phyloP scores from a whole-genome alignment of 148 eudicot species.

The Nyssa sinensis region DNA sequence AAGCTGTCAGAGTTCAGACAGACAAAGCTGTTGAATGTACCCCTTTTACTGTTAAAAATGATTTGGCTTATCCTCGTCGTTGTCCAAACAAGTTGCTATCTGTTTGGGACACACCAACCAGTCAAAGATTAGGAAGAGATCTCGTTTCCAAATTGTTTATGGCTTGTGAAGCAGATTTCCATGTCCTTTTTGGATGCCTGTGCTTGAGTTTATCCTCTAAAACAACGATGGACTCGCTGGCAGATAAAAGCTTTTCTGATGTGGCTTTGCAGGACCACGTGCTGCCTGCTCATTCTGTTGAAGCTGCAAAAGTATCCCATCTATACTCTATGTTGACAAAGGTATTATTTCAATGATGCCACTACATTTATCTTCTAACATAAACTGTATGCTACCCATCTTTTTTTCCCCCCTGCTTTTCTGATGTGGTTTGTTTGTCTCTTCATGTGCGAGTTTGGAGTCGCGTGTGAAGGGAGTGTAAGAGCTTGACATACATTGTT shows the following conservation, averaged over 20 bases:
- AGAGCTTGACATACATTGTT: too few relatives aligned
- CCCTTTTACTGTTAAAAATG: constrained; percentile 26
- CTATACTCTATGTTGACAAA: constrained; percentile 54
- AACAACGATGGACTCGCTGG: constrained; percentile 24
- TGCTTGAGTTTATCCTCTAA: constrained; percentile 20
- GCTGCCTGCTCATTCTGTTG: constrained; percentile 35
- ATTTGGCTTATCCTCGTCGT: constrained; percentile 18
- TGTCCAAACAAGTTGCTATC: constrained; percentile 39
- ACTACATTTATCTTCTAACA: background rate
- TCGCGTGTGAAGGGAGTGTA: too few relatives aligned
- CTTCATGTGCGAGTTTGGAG: too few relatives aligned
- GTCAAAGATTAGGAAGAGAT: constrained; percentile 33
- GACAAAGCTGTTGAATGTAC: constrained; percentile 43
- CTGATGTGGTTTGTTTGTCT: background rate
- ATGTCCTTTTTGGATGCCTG: constrained; percentile 57
- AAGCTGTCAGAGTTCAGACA: constrained; percentile 69
- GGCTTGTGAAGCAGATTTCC: constrained; percentile 68
- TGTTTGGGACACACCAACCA: constrained; percentile 51
- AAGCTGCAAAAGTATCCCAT: constrained; percentile 48
- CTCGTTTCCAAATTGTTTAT: constrained; percentile 58
- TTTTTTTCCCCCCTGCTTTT: too few relatives aligned
- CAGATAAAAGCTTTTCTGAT: constrained; percentile 25
- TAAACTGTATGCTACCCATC: too few relatives aligned
- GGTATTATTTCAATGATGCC: constrained; percentile 39
- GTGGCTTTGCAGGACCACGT: constrained; percentile 22